Percentiles rank a stretch among this genome's conserved stretches.
These are phyloP conservation scores for Ogataea trehaloabstinens DNA, from an alignment of 805 yeast genomes.

Conservation along the genomic window DNA sequence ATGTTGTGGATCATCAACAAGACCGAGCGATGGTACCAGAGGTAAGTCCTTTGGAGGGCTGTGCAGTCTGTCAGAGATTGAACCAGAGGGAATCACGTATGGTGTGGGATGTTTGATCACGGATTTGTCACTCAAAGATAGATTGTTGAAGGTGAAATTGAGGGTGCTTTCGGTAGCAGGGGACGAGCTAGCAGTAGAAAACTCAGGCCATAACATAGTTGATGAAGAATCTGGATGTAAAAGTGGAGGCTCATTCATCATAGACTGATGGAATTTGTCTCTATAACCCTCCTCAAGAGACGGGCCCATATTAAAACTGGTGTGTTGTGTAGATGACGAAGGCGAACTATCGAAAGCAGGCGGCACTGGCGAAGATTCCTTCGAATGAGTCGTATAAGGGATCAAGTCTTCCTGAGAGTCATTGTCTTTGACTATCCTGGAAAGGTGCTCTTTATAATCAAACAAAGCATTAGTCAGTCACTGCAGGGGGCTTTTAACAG, in stretches of 20 bases:
- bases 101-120: neutral
- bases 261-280: conserved; percentile 5
- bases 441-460: too few relatives aligned
- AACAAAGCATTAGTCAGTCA: too few relatives aligned
- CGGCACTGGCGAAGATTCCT: neutral
- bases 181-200: conserved; percentile 11
- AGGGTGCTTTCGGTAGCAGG: conserved; percentile 7
- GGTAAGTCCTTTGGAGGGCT: conserved; percentile 8
- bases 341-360: neutral
- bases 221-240: conserved; percentile 6
- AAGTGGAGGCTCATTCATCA: conserved; percentile 1
- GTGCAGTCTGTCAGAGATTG: conserved; percentile 1
- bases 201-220: conserved; percentile 11
- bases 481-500: too few relatives aligned
- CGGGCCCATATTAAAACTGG: conserved; percentile 21
- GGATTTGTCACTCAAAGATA: neutral
- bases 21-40: conserved; percentile 20
- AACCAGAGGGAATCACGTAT: neutral
- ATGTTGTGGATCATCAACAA: conserved; percentile 31
- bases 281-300: conserved; percentile 19
- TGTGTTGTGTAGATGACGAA: conserved; percentile 2
- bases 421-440: conserved; percentile 2
- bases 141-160: conserved; percentile 2
- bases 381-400: conserved; percentile 2
- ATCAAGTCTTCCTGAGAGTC: conserved; percentile 20